Evolutionary conservation across 202 grass and related monocot species (phyloP).

Genomic region (Panicum hallii): DNA sequence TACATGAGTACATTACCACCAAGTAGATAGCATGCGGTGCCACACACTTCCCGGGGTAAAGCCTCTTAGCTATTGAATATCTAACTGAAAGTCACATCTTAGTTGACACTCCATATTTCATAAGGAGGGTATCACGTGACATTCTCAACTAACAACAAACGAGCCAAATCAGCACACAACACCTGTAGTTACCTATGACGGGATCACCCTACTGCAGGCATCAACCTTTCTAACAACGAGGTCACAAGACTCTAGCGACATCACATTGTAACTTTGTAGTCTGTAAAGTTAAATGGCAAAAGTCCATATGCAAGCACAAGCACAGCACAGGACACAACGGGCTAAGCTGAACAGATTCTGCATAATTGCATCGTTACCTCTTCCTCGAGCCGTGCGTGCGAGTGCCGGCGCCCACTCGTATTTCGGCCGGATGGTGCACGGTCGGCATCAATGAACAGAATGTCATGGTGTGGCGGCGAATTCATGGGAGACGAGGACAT

Average conservation of each 20-base stretch:
- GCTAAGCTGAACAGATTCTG: slow-evolving; percentile 17
- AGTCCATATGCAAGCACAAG: background rate
- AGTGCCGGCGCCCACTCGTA: slow-evolving; percentile 46
- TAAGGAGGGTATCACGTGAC: slow-evolving; percentile 24
- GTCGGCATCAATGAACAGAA: slow-evolving; percentile 58
- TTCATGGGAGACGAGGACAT: slow-evolving; percentile 67
- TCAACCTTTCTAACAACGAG: background rate
- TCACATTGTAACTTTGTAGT: background rate
- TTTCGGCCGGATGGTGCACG: slow-evolving; percentile 54
- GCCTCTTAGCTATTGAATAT: slow-evolving; percentile 29
- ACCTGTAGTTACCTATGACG: background rate
- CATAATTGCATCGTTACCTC: slow-evolving; percentile 50
- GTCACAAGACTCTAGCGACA: background rate
- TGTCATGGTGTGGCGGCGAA: slow-evolving; percentile 62
- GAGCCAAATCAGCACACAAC: slow-evolving; percentile 18
- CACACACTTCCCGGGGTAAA: background rate
- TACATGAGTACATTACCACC: slow-evolving; percentile 16
- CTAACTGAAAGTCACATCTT: slow-evolving; percentile 22
- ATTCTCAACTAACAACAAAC: slow-evolving; percentile 33
- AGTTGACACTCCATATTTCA: slow-evolving; percentile 27
- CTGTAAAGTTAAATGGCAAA: background rate
- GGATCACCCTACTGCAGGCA: background rate
- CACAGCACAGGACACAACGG: background rate
- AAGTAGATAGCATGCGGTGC: slow-evolving; percentile 20
- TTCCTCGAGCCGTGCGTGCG: slow-evolving; percentile 58